Evolutionary conservation across 805 yeast species (phyloP).

Genomic region (Danielia reshetovae): DNA sequence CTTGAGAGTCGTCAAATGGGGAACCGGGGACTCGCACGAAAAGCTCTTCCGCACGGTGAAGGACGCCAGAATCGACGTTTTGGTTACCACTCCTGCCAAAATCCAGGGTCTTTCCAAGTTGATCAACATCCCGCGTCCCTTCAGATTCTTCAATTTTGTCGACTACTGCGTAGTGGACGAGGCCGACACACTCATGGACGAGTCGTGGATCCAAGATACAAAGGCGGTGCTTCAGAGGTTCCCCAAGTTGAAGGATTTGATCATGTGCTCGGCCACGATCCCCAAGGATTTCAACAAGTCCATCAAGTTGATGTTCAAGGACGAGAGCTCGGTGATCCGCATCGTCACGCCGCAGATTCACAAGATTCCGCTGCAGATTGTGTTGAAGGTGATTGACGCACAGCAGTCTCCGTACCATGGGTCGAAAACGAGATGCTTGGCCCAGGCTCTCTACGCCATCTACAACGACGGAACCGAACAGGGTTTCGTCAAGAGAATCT

Average conservation of each 20-base stretch:
- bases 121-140: slow-evolving; percentile 27
- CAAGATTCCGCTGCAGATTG: slow-evolving; percentile 72
- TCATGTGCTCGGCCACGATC: slow-evolving; percentile 87
- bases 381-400: slow-evolving; percentile 73
- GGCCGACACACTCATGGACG: slow-evolving; percentile 89
- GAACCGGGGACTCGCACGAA: slow-evolving; percentile 51
- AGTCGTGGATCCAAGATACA: slow-evolving; percentile 69
- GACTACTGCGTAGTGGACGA: slow-evolving; percentile 78
- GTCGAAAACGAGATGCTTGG: slow-evolving; percentile 76
- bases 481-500: slow-evolving; percentile 70
- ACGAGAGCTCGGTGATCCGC: slow-evolving; percentile 43
- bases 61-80: slow-evolving; percentile 59
- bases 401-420: slow-evolving; percentile 77
- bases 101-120: slow-evolving; percentile 41
- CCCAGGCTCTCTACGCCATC: slow-evolving; percentile 85
- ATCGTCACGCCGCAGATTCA: slow-evolving; percentile 82
- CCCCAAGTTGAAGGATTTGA: slow-evolving; percentile 52
- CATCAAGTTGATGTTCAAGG: slow-evolving; percentile 58
- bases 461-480: slow-evolving; percentile 78
- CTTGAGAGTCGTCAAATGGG: slow-evolving; percentile 56
- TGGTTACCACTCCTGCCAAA: slow-evolving; percentile 85
- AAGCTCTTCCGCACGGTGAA: slow-evolving; percentile 45
- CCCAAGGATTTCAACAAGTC: slow-evolving; percentile 71
- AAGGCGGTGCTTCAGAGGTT: slow-evolving; percentile 51
- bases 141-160: slow-evolving; percentile 41